Evolutionary conservation across 139 green algal genomes (phyloP).

Genomic region (Tetradesmus lagerheimii): DNA sequence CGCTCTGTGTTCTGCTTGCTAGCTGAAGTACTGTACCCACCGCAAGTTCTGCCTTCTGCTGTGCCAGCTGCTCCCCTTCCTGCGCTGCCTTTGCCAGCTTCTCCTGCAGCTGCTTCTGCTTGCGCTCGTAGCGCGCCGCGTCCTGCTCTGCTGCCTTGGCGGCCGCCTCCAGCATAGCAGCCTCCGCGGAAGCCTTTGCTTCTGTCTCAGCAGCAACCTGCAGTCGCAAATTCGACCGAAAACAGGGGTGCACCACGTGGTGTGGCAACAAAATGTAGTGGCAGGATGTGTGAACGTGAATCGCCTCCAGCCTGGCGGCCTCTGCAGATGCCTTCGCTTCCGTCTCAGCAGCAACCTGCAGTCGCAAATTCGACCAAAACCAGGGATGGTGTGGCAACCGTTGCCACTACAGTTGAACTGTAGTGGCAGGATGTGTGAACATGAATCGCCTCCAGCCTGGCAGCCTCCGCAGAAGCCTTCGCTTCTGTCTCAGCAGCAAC

Average conservation of each 20-base stretch:
- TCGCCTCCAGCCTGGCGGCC: constrained; percentile 54
- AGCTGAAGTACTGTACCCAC: neutral
- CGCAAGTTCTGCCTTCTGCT: constrained; percentile 24
- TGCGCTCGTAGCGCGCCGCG: constrained; percentile 63
- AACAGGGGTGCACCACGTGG: too few species aligned
- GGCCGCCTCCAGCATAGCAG: constrained; percentile 57
- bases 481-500: constrained; percentile 52
- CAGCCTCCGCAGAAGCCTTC: constrained; percentile 37
- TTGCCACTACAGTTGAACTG: too few species aligned
- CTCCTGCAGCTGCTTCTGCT: constrained; percentile 62
- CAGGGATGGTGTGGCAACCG: too few species aligned
- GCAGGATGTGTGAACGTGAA: too few species aligned
- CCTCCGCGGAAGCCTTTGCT: constrained; percentile 39
- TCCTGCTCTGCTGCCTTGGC: constrained; percentile 55
- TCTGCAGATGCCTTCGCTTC: constrained; percentile 44
- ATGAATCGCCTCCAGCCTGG: constrained; percentile 57
- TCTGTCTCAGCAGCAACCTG: constrained; percentile 57
- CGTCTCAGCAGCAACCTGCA: constrained; percentile 55
- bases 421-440: too few species aligned
- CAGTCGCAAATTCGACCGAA: neutral
- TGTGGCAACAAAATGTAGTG: too few species aligned
- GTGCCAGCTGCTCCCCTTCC: constrained; percentile 63
- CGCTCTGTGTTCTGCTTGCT: too few species aligned
- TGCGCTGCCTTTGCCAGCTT: constrained; percentile 61
- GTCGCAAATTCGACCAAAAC: too few species aligned